Percentiles rank a stretch among this genome's conserved stretches.
phyloP scores from a whole-genome alignment of 805 yeast species.

The Spathaspora sp. region DNA sequence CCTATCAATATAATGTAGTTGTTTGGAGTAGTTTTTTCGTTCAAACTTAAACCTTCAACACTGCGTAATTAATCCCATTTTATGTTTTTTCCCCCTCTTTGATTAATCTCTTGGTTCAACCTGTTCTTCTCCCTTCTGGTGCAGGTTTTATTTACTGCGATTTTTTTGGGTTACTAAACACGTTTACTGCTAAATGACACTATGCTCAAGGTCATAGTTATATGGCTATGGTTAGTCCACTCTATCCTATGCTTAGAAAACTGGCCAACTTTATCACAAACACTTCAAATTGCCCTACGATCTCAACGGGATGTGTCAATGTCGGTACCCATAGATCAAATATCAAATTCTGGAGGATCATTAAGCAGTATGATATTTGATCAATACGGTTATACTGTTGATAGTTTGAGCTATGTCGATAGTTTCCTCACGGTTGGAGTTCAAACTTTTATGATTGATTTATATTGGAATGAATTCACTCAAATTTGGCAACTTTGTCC shows the following conservation, averaged over 20 bases:
- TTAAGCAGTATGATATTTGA: conserved; percentile 26
- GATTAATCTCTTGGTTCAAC: too few relatives aligned
- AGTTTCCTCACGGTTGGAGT: conserved; percentile 42
- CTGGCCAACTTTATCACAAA: conserved; percentile 1
- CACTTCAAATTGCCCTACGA: conserved; percentile 16
- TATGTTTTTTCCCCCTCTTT: too few relatives aligned
- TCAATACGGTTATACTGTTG: conserved; percentile 22
- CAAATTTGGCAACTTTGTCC: conserved; percentile 55
- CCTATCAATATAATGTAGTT: too few relatives aligned
- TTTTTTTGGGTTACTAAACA: background rate
- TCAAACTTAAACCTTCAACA: too few relatives aligned
- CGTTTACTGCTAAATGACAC: background rate
- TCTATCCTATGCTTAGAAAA: background rate
- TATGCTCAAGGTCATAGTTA: background rate
- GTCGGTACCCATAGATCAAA: conserved; percentile 30
- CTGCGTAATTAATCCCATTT: too few relatives aligned
- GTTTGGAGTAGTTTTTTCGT: too few relatives aligned
- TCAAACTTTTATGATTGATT: conserved; percentile 46
- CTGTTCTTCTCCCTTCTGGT: too few relatives aligned
- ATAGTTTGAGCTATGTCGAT: conserved; percentile 13
- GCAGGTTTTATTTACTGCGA: too few relatives aligned
- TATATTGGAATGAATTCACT: conserved; percentile 51
- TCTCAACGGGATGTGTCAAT: conserved; percentile 34
- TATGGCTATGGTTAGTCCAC: background rate
- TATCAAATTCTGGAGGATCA: conserved; percentile 29